phyloP scores from a whole-genome alignment of 164 flowering plant species.

The Vitis riparia region DNA sequence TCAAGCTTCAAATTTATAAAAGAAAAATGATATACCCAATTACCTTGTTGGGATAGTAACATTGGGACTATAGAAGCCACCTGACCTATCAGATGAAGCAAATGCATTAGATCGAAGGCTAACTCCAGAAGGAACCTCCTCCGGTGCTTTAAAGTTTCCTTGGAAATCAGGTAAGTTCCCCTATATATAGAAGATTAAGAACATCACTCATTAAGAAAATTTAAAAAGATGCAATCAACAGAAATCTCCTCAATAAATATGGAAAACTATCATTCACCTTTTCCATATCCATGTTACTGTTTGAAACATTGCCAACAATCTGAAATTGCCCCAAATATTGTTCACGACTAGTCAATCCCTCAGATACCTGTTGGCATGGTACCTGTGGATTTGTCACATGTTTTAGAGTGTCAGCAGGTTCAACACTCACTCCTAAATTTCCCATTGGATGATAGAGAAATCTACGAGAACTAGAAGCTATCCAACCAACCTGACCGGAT shows the following conservation, averaged over 20 bases:
- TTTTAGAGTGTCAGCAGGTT: constrained; percentile 1
- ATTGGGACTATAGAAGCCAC: constrained; percentile 15
- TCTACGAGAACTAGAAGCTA: constrained; percentile 10
- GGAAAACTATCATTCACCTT: constrained; percentile 13
- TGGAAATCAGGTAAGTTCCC: constrained; percentile 18
- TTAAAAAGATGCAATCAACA: neutral
- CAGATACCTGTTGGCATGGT: constrained; percentile 10
- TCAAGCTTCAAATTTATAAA: neutral
- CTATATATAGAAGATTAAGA: constrained; percentile 11
- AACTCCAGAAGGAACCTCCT: constrained; percentile 15
- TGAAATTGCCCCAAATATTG: constrained; percentile 15
- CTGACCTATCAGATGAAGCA: constrained; percentile 12
- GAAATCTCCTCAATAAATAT: neutral
- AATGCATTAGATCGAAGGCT: constrained; percentile 14
- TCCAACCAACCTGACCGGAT: constrained; percentile 34
- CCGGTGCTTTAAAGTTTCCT: constrained; percentile 21
- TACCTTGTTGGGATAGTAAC: constrained; percentile 28
- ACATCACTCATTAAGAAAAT: neutral
- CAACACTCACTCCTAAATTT: constrained; percentile 1
- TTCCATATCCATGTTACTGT: constrained; percentile 5
- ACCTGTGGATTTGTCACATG: neutral
- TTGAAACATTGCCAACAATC: constrained; percentile 15
- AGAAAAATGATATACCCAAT: neutral
- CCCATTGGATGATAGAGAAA: constrained; percentile 4
- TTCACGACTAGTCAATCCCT: constrained; percentile 11